phyloP scores from a whole-genome alignment of 2,329 filamentous ascomycete species.

The Aspergillus sclerotialis region DNA sequence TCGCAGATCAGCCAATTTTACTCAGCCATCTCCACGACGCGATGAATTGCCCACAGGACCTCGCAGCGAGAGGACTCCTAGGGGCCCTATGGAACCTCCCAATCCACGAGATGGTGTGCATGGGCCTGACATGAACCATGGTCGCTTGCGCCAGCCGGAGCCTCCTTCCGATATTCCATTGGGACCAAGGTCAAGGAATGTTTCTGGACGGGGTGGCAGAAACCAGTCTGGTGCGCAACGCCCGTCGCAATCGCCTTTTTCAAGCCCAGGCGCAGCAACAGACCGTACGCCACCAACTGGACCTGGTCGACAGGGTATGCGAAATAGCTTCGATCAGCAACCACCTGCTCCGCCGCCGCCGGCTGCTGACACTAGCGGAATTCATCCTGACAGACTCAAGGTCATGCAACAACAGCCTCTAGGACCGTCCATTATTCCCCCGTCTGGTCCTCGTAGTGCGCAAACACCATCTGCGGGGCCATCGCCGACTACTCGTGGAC shows the following conservation, averaged over 20 bases:
- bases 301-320: conserved; percentile 31
- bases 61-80: conserved; percentile 35
- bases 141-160: conserved; percentile 38
- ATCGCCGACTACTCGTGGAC: conserved; percentile 27
- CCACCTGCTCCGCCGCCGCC: conserved; percentile 22
- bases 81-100: conserved; percentile 16
- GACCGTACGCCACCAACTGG: conserved; percentile 40
- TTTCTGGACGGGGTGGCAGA: conserved; percentile 31
- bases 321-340: conserved; percentile 26
- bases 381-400: conserved; percentile 50
- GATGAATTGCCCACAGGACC: conserved; percentile 49
- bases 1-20: conserved; percentile 23
- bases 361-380: conserved; percentile 36
- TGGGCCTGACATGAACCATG: conserved; percentile 39
- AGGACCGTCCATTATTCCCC: conserved; percentile 23
- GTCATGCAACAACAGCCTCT: conserved; percentile 30
- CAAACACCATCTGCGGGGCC: conserved; percentile 27
- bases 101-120: conserved; percentile 32
- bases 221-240: conserved; percentile 27
- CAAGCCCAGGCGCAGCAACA: conserved; percentile 14
- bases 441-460: conserved; percentile 35
- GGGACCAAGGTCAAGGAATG: conserved; percentile 44
- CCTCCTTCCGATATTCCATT: conserved; percentile 42
- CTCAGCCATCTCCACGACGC: conserved; percentile 22
- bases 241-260: conserved; percentile 10